Conservation (phyloP, 2,329 filamentous ascomycete species). For the Graphiopsis chlorocephala region DNA sequence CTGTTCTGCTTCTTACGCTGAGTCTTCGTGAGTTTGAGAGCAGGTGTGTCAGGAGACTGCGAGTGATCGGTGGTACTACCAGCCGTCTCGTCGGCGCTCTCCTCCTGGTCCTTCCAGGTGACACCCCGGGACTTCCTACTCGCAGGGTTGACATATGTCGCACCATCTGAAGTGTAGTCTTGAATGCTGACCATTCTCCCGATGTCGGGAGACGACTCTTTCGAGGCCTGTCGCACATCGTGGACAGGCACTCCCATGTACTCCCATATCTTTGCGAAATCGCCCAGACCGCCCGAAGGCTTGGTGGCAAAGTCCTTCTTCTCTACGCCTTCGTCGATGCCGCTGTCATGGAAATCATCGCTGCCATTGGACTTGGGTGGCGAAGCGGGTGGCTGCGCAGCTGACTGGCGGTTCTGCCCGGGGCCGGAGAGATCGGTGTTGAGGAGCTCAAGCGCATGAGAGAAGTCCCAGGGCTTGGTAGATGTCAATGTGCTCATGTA, state of each 20-base stretch:
- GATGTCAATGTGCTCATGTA: constrained; percentile 34
- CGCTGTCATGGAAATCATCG: constrained; percentile 10
- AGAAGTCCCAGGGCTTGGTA: constrained; percentile 46
- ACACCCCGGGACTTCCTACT: constrained; percentile 6
- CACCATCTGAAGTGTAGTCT: constrained; percentile 46
- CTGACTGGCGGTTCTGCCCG: constrained; percentile 4
- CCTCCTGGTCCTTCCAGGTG: constrained; percentile 15
- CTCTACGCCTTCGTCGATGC: constrained; percentile 15
- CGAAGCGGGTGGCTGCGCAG: constrained; percentile 6
- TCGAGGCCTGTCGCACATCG: not conserved
- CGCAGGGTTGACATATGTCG: constrained; percentile 27
- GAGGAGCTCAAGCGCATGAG: constrained; percentile 44
- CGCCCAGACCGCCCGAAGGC: constrained; percentile 36
- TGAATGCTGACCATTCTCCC: constrained; percentile 5
- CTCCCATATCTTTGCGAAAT: constrained; percentile 48
- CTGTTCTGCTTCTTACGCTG: constrained; percentile 37
- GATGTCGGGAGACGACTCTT: constrained; percentile 6
- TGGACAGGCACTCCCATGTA: constrained; percentile 37
- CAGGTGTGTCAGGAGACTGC: constrained; percentile 17
- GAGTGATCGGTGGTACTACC: constrained; percentile 24
- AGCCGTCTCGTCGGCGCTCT: constrained; percentile 23
- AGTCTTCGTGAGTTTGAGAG: constrained; percentile 32
- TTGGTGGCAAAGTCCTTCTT: constrained; percentile 21
- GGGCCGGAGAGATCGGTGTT: constrained; percentile 26
- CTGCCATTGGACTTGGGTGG: constrained; percentile 12